phyloP scores from a whole-genome alignment of 2,329 filamentous ascomycete species.

The Capronia epimyces region DNA sequence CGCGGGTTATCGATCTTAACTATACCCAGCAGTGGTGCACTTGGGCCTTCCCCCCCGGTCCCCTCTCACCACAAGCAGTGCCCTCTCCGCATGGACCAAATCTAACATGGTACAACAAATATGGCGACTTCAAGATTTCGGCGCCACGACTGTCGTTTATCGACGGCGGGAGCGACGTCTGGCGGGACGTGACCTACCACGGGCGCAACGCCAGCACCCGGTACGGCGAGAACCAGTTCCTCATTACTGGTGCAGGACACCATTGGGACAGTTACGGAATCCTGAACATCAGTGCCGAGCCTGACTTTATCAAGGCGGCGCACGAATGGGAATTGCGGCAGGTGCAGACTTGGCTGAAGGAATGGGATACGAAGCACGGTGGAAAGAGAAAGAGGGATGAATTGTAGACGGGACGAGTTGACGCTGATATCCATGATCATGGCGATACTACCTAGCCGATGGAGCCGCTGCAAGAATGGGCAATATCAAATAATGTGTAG shows the following conservation, averaged over 20 bases:
- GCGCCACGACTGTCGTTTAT: constrained; percentile 49
- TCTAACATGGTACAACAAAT: constrained; percentile 41
- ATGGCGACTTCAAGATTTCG: constrained; percentile 45
- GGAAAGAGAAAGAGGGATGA: constrained; percentile 16
- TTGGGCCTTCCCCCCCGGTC: constrained; percentile 49
- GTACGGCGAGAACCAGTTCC: constrained; percentile 45
- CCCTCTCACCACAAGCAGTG: constrained; percentile 28
- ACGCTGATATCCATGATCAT: too few species aligned
- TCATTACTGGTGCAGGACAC: constrained; percentile 50
- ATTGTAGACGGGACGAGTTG: constrained; percentile 10
- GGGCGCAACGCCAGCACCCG: constrained; percentile 39
- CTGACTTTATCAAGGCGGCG: constrained; percentile 48
- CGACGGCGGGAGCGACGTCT: constrained; percentile 50
- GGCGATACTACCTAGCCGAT: too few species aligned
- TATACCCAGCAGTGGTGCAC: constrained; percentile 54
- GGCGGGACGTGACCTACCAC: constrained; percentile 50
- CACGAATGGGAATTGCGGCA: constrained; percentile 49
- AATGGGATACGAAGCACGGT: constrained; percentile 16
- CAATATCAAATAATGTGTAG: neutral
- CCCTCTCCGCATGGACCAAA: constrained; percentile 40
- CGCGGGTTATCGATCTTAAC: constrained; percentile 43
- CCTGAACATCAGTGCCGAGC: constrained; percentile 43
- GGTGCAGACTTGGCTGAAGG: constrained; percentile 39
- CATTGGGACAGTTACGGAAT: constrained; percentile 48
- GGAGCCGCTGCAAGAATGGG: too few species aligned